Base-by-base conservation (phyloP, 306 rosid genomes). In the Urtica urens region DNA sequence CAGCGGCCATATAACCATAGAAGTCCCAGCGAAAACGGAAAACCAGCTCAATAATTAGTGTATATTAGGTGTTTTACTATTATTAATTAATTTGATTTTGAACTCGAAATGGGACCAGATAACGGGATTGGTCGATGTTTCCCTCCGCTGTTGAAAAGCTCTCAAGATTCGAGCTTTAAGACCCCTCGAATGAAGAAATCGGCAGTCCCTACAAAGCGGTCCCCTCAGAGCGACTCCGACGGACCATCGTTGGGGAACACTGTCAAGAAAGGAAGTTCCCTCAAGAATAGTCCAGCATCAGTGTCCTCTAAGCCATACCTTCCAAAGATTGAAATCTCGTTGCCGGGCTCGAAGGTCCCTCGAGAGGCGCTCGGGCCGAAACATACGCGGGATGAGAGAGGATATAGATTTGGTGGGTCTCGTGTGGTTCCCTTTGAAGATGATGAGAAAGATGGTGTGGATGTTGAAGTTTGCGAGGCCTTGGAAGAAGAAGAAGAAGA, bases 371-470 rank as follows among this genome's bases (percentile, higher is more conserved):
- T 38, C 52, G 71, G 67, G 72, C 27, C 64, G 37, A 82, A 78
- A 55, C 63, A 59, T 45, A 69, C 18, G 24, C 67, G 55, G n/a
- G 87, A 78, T 38, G 96, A 73, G 62, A 77, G 70, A 73, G 55
- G 51, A 40, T 60, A 51, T 31, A 85, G 66, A 65, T 55, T 67
- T 57, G 56, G 77, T 40, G 70, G 73, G 63, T 61, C 86, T 57
- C 85, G 81, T 0, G 83, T 85, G 25, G 87, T 85, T 77, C 96
- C 99, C 5, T 77, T 63, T 62, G 51, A 26, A 55, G 86, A 68
- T 46, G 70, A 64, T 49, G 70, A 57, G 49, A 49, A 61, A 44
- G 35, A 56, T 34, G 62, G 45, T 5, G 15, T 64, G 14, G 73
- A 72, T 66, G 64, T 46, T 54, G 44, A 43, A 22, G 55, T 44